These are phyloP conservation scores for Tieghemostelium lacteum DNA, from an alignment of 78 protist species.

Conservation along the genomic window DNA sequence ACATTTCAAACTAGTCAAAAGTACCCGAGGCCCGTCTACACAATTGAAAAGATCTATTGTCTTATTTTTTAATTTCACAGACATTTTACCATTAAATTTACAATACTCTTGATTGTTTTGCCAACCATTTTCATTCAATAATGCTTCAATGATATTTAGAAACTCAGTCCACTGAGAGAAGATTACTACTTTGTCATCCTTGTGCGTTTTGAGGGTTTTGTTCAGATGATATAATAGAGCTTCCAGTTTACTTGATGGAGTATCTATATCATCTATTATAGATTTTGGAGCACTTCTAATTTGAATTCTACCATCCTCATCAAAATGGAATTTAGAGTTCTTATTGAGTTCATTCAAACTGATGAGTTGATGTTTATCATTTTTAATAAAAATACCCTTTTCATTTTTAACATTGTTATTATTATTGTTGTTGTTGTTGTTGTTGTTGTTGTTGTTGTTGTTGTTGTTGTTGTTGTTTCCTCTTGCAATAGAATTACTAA, in stretches of 20 bases:
- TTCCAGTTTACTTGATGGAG: not conserved
- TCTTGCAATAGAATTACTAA: too few relatives aligned
- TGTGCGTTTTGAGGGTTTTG: not conserved
- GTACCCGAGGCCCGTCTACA: slow-evolving; percentile 5
- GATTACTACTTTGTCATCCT: slow-evolving; percentile 51
- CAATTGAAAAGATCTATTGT: slow-evolving; percentile 40
- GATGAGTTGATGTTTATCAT: not conserved
- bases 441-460: not conserved
- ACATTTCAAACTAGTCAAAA: slow-evolving; percentile 47
- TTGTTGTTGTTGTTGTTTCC: not conserved
- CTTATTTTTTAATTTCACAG: not conserved
- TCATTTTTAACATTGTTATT: not conserved
- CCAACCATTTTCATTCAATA: not conserved
- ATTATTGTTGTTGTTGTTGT: not conserved
- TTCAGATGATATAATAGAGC: not conserved
- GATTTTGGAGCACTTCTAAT: not conserved
- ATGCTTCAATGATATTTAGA: slow-evolving; percentile 46
- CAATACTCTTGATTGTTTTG: not conserved
- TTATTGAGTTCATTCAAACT: not conserved
- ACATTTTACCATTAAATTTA: slow-evolving; percentile 83
- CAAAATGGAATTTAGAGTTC: not conserved
- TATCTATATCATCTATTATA: not conserved
- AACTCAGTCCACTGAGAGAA: slow-evolving; percentile 85
- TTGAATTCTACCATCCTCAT: not conserved
- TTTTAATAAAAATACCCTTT: not conserved